Evolutionary conservation across 2,329 filamentous ascomycete species (phyloP).

Genomic region (Monosporascus sp.): DNA sequence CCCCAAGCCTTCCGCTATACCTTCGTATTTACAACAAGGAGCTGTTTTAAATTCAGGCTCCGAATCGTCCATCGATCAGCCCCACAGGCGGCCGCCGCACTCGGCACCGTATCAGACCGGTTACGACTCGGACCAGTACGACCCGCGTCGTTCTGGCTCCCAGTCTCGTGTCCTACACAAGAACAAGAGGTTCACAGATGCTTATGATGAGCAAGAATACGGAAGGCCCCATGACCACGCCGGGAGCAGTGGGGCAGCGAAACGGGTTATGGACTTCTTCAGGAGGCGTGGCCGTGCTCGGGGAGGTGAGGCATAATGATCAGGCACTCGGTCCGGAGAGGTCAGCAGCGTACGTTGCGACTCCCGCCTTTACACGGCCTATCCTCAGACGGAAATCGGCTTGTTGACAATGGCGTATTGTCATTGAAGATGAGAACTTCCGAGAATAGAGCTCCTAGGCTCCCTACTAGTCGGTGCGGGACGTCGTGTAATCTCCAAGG

Average conservation of each 20-base stretch:
- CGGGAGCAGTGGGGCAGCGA: constrained; percentile 80
- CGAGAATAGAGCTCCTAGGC: too few species aligned
- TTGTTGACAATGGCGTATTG: too few species aligned
- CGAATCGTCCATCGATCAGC: constrained; percentile 47
- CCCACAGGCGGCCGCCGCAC: constrained; percentile 34
- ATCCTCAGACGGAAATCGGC: too few species aligned
- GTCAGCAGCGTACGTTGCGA: not conserved
- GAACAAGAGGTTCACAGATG: constrained; percentile 82
- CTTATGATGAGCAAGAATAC: constrained; percentile 71
- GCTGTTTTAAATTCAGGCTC: constrained; percentile 45
- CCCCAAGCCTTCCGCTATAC: constrained; percentile 39
- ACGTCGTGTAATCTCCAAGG: not conserved
- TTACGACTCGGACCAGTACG: constrained; percentile 38
- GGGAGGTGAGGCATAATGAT: constrained; percentile 41
- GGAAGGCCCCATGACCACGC: constrained; percentile 56
- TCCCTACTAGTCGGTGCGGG: not conserved
- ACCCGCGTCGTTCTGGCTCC: constrained; percentile 32
- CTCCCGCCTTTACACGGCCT: too few species aligned
- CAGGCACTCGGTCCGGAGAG: not conserved
- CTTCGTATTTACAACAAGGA: constrained; percentile 41
- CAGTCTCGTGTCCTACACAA: constrained; percentile 66
- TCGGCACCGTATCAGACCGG: constrained; percentile 39
- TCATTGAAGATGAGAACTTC: too few species aligned
- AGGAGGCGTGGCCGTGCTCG: constrained; percentile 75
- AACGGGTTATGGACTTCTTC: constrained; percentile 98